Base-by-base conservation (phyloP, 345 rosid species). In the Rhodamnia argentea region DNA sequence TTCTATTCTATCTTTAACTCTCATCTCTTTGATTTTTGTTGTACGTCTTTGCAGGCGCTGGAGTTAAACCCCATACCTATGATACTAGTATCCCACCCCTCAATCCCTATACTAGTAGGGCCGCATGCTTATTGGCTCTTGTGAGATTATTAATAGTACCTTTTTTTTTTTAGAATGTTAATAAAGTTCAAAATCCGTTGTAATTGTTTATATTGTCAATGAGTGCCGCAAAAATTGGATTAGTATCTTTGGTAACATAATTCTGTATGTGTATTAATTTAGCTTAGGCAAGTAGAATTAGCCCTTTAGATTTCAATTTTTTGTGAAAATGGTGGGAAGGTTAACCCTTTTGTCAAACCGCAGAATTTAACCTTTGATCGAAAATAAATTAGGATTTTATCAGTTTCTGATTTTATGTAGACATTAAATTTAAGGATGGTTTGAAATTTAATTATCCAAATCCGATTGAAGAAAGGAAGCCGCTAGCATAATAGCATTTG, bases 381-480 rank as follows among this genome's bases (percentile, higher is more conserved):
- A 3, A 3, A 13, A 26, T n/a, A 59, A n/a, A 2, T 13, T 13
- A 60, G 1, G 14, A 27, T 13, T 60, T 27, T 7, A 27, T 27
- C 27, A 27, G 18, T 60, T n/a, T 60, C 70, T 60, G 6, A 60
- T n/a, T 6, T 52, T 60, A n/a, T n/a, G n/a, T 6, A 60, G 37
- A 60, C 4, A 60, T n/a, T n/a, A 0, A 0, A 13, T 26, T 5
- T 60, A 24, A n/a, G 18, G 27, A 60, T 13, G 6, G 0, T n/a
- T n/a, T n/a, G 70, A 60, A n/a, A 59, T 59, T 59, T 29, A 59
- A 13, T 7, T 5, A 59, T 5, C 26, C 18, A 8, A 15, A n/a
- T 59, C 29, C 4, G 0, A 5, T 13, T n/a, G 14, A 59, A 59
- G n/a, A n/a, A 0, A n/a, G 54, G 54, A 52, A 52, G 16, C 18